phyloP scores from a whole-genome alignment of 768 basidiomycete genomes.

The Aureoboletus auriporus region DNA sequence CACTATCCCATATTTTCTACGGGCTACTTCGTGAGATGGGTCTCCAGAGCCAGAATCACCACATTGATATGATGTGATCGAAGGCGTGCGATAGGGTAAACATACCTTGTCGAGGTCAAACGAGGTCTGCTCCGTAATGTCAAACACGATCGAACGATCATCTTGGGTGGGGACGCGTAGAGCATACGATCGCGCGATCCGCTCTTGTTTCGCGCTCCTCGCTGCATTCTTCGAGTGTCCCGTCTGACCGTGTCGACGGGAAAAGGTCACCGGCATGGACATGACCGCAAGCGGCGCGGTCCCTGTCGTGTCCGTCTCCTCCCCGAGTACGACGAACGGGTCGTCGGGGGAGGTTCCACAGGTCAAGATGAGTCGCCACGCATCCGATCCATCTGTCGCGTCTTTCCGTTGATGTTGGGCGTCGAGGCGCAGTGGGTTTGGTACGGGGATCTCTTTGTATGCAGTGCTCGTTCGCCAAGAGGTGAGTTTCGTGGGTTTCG shows the following conservation, averaged over 20 bases:
- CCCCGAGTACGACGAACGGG: conserved; percentile 41
- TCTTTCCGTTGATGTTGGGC: neutral
- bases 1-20: conserved; percentile 97
- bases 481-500: conserved; percentile 60
- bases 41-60: neutral
- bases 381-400: conserved; percentile 40
- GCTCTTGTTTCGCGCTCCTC: conserved; percentile 55
- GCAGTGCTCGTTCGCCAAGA: conserved; percentile 64
- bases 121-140: conserved; percentile 74
- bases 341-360: conserved; percentile 29
- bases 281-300: conserved; percentile 52
- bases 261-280: conserved; percentile 60
- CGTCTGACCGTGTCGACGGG: conserved; percentile 23
- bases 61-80: neutral
- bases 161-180: conserved; percentile 2
- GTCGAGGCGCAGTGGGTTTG: conserved; percentile 47
- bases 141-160: conserved; percentile 30
- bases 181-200: conserved; percentile 40
- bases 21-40: conserved; percentile 7
- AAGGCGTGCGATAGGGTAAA: neutral
- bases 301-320: conserved; percentile 37
- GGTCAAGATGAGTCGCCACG: conserved; percentile 64
- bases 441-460: conserved; percentile 73
- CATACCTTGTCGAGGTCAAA: conserved; percentile 92
- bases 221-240: conserved; percentile 3